phyloP scores from a whole-genome alignment of 116 monocot species.

The Dioscorea cayenensis region DNA sequence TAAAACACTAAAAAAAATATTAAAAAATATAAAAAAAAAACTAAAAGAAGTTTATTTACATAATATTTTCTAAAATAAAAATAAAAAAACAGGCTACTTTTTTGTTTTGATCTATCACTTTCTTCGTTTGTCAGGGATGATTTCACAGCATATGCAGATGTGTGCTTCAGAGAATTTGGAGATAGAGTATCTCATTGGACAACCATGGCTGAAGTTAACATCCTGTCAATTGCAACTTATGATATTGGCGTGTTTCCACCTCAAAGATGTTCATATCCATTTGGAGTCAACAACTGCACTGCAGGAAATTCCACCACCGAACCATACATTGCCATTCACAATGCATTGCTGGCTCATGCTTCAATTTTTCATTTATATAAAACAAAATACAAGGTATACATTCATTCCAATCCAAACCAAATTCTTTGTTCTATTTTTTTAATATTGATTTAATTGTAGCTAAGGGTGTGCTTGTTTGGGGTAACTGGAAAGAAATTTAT shows the following conservation, averaged over 20 bases:
- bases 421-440: too few relatives aligned
- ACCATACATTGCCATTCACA: conserved; percentile 31
- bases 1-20: too few relatives aligned
- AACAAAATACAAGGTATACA: conserved; percentile 10
- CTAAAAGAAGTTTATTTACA: too few relatives aligned
- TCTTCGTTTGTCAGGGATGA: neutral
- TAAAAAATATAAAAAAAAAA: too few relatives aligned
- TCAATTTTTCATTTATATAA: conserved; percentile 20
- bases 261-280: conserved; percentile 27
- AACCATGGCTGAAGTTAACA: conserved; percentile 19
- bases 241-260: conserved; percentile 26
- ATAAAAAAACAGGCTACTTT: too few relatives aligned
- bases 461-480: too few relatives aligned
- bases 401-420: neutral
- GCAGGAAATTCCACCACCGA: conserved; percentile 20
- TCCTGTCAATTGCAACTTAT: conserved; percentile 2
- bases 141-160: conserved; percentile 11
- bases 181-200: conserved; percentile 34
- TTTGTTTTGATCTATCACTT: too few relatives aligned
- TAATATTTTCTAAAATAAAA: too few relatives aligned
- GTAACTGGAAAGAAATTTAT: too few relatives aligned
- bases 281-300: conserved; percentile 23
- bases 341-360: conserved; percentile 26
- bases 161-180: conserved; percentile 11
- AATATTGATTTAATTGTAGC: too few relatives aligned